phyloP scores from a whole-genome alignment of 495 filamentous ascomycete species.

The Penicillium paradoxum region DNA sequence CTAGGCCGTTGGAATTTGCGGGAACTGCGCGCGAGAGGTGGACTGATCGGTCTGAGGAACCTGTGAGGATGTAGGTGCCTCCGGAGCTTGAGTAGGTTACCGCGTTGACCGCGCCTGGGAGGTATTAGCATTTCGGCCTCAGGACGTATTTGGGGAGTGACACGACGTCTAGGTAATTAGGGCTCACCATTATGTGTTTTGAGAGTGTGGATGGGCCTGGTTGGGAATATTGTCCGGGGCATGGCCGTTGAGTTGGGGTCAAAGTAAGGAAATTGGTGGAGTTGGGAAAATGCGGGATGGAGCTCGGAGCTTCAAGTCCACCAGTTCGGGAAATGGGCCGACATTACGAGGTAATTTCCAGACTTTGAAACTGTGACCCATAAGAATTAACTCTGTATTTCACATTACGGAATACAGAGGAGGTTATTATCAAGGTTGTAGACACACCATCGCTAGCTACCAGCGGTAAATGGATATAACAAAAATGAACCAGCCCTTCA shows the following conservation, averaged over 20 bases:
- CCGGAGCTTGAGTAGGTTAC: constrained; percentile 39
- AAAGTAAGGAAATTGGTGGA: background rate
- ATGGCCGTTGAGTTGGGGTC: constrained; percentile 20
- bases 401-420: constrained; percentile 40
- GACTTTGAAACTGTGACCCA: background rate
- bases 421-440: constrained; percentile 48
- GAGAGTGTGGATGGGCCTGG: constrained; percentile 36
- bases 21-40: constrained; percentile 69
- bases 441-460: constrained; percentile 48
- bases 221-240: constrained; percentile 32
- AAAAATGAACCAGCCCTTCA: constrained; percentile 29
- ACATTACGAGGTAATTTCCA: too few species aligned
- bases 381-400: constrained; percentile 28
- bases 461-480: constrained; percentile 41
- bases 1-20: constrained; percentile 29
- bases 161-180: background rate
- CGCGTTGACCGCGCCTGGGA: constrained; percentile 36
- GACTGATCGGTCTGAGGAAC: constrained; percentile 77
- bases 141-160: background rate
- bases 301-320: constrained; percentile 5
- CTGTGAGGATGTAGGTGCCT: constrained; percentile 64
- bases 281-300: constrained; percentile 6
- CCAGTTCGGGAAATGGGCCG: background rate
- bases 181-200: constrained; percentile 45
- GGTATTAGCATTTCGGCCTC: constrained; percentile 1